A percentile compares a stretch with the other conserved stretches of the same genome.
phyloP scores from a whole-genome alignment of 176 grass and related monocot species.

The Bothriochloa decipiens region DNA sequence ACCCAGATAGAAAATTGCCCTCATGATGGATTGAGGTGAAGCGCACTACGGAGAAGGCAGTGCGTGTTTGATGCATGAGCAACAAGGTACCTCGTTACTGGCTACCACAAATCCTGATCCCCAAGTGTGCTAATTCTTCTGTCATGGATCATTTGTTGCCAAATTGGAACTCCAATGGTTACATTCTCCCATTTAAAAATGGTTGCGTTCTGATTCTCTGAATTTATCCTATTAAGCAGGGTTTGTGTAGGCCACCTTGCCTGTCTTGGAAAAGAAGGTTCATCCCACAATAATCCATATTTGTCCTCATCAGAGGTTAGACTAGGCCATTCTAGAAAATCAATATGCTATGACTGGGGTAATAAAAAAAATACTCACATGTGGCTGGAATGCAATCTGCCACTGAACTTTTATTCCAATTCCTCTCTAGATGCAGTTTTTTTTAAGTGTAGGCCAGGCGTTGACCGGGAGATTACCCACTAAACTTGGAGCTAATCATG shows the following conservation, averaged over 20 bases:
- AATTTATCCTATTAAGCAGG: conserved; percentile 34
- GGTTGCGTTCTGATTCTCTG: conserved; percentile 3
- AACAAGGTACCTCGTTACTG: conserved; percentile 8
- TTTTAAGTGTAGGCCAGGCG: neutral
- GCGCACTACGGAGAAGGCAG: conserved; percentile 13
- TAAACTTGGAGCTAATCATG: conserved; percentile 46
- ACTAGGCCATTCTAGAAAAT: neutral
- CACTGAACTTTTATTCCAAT: conserved; percentile 17
- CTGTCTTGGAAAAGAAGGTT: conserved; percentile 41
- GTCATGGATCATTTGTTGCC: conserved; percentile 19
- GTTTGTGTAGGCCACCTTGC: conserved; percentile 32
- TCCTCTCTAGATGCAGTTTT: conserved; percentile 25
- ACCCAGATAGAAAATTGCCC: neutral
- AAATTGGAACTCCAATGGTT: conserved; percentile 16
- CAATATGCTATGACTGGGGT: too few relatives aligned
- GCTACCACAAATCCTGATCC: neutral
- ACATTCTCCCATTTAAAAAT: neutral
- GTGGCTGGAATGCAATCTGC: conserved; percentile 32
- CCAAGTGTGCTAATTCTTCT: neutral
- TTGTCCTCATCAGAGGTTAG: conserved; percentile 38
- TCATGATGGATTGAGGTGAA: conserved; percentile 23
- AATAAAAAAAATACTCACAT: too few relatives aligned
- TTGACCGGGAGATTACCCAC: conserved; percentile 38
- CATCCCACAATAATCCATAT: conserved; percentile 37
- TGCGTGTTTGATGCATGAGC: conserved; percentile 29